These are phyloP conservation scores for Phytophthora ohioensis DNA, from an alignment of 352 stramenopile genomes.

Conservation along the genomic window DNA sequence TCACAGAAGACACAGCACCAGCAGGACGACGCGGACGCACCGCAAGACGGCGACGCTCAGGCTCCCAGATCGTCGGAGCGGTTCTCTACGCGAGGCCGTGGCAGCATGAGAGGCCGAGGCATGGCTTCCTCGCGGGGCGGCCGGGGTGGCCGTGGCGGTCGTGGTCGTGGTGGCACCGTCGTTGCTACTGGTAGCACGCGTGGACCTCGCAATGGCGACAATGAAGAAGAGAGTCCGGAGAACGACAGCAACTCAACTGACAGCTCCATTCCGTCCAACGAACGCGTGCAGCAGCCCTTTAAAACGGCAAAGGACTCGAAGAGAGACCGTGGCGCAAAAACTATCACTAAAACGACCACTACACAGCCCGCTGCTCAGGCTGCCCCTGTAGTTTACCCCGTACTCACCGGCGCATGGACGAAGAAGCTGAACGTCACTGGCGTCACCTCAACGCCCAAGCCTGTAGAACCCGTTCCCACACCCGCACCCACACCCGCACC, in stretches of 20 bases:
- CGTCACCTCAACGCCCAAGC: slow-evolving; percentile 45
- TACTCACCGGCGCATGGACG: slow-evolving; percentile 75
- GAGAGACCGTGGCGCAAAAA: slow-evolving; percentile 50
- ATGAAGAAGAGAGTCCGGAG: slow-evolving; percentile 55
- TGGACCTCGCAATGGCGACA: slow-evolving; percentile 42
- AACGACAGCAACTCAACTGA: slow-evolving; percentile 58
- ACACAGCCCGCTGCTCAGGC: slow-evolving; percentile 42
- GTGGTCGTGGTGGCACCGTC: slow-evolving; percentile 48
- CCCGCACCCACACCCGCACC: slow-evolving; percentile 24
- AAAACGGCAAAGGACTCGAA: slow-evolving; percentile 52
- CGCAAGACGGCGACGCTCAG: slow-evolving; percentile 40
- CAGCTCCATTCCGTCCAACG: slow-evolving; percentile 25
- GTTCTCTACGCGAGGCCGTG: slow-evolving; percentile 47
- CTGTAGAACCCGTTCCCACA: slow-evolving; percentile 34
- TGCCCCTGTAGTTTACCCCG: slow-evolving; percentile 59
- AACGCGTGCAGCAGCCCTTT: slow-evolving; percentile 41
- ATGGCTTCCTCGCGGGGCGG: slow-evolving; percentile 55
- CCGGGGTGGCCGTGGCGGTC: slow-evolving; percentile 54
- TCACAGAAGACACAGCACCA: slow-evolving; percentile 54
- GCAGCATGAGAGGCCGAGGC: slow-evolving; percentile 61
- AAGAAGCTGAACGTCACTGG: slow-evolving; percentile 75
- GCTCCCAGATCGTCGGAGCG: slow-evolving; percentile 42
- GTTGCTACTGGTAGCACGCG: slow-evolving; percentile 35
- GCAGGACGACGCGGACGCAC: slow-evolving; percentile 32
- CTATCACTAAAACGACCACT: slow-evolving; percentile 43